phyloP scores from a whole-genome alignment of 306 rosid genomes.

The Senna tora region DNA sequence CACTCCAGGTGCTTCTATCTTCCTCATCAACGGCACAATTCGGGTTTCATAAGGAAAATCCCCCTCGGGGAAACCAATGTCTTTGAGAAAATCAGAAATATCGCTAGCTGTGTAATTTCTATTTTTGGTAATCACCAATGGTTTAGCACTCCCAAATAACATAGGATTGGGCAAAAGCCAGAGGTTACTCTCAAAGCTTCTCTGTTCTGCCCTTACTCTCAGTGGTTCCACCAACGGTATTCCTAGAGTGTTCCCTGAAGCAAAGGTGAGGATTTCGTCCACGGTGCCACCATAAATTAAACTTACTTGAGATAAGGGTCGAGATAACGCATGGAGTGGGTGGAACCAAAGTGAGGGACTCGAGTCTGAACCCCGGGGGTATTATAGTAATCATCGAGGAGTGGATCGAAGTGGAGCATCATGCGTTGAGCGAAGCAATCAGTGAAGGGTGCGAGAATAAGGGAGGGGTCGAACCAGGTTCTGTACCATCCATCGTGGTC shows the following conservation, averaged over 20 bases:
- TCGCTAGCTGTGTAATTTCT: conserved; percentile 60
- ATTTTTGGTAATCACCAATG: conserved; percentile 55
- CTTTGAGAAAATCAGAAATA: conserved; percentile 60
- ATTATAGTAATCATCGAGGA: conserved; percentile 66
- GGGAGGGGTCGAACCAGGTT: conserved; percentile 77
- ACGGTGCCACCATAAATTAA: conserved; percentile 60
- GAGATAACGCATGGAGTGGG: conserved; percentile 70
- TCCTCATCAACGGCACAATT: conserved; percentile 52
- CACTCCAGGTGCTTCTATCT: conserved; percentile 61
- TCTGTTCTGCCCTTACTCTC: conserved; percentile 70
- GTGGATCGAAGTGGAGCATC: conserved; percentile 64
- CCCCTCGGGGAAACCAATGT: conserved; percentile 72
- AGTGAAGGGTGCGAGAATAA: conserved; percentile 72
- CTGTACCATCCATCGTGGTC: conserved; percentile 77
- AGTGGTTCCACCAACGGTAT: conserved; percentile 83
- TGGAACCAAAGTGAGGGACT: conserved; percentile 76
- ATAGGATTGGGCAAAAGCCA: conserved; percentile 89
- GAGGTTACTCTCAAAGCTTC: conserved; percentile 81
- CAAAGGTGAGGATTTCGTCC: conserved; percentile 77
- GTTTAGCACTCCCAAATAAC: conserved; percentile 43
- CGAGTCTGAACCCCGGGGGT: conserved; percentile 74
- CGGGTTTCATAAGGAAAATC: conserved; percentile 64
- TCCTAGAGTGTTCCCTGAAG: conserved; percentile 78
- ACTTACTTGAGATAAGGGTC: conserved; percentile 72
- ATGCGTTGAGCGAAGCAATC: conserved; percentile 81